Conservation (phyloP, 257 asterid species). For the Capsicum baccatum region DNA sequence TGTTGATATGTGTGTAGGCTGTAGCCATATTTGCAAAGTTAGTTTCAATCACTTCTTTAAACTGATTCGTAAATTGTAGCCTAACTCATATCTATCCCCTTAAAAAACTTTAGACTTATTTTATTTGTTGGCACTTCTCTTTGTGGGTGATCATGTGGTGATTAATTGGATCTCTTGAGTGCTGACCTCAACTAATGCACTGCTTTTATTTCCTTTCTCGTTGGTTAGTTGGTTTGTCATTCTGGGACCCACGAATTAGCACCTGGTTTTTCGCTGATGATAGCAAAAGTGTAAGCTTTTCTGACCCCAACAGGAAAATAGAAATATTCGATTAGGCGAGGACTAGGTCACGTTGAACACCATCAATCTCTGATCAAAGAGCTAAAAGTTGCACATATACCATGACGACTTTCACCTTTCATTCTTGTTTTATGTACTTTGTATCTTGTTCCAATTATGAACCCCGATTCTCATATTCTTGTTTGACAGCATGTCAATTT, state of each 20-base stretch:
- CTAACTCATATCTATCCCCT: not conserved
- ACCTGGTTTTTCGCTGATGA: not conserved
- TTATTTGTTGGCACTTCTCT: not conserved
- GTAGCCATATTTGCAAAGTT: not conserved
- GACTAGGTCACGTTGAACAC: not conserved
- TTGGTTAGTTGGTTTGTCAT: not conserved
- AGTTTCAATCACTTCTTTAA: not conserved
- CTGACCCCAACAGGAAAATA: not conserved
- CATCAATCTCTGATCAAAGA: not conserved
- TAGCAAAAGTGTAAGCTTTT: not conserved
- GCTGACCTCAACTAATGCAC: not conserved
- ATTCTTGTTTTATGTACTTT: not conserved
- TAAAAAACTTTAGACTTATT: not conserved
- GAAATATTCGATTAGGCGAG: not conserved
- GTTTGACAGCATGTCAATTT: not conserved
- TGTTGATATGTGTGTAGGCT: not conserved
- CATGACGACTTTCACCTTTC: not conserved
- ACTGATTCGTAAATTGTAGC: not conserved
- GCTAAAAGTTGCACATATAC: not conserved
- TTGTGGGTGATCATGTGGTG: conserved; percentile 4
- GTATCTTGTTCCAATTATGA: conserved; percentile 17
- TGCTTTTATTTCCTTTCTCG: not conserved
- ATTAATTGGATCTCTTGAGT: conserved; percentile 15
- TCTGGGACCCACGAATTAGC: not conserved
- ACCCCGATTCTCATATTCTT: not conserved